These are phyloP conservation scores for Globisporangium solare DNA, from an alignment of 352 stramenopile genomes.

Conservation along the genomic window DNA sequence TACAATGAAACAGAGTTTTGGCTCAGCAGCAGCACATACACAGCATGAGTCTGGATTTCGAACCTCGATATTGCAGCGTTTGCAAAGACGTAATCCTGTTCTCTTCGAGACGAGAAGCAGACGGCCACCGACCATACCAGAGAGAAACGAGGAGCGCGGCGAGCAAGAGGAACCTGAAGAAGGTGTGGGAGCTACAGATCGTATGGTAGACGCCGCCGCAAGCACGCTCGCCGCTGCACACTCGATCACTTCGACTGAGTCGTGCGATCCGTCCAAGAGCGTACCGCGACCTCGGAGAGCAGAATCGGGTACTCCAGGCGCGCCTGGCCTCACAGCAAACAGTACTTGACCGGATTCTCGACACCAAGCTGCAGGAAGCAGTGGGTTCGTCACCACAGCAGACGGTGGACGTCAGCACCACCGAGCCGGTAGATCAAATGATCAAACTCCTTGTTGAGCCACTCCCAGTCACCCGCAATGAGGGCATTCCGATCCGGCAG, in stretches of 20 bases:
- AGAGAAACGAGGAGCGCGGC: slow-evolving; percentile 12
- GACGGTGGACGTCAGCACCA: not conserved
- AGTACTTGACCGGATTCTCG: slow-evolving; percentile 26
- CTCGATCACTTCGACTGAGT: no score
- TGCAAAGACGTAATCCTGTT: slow-evolving; percentile 3
- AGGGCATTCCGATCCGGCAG: not conserved
- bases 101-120: not conserved
- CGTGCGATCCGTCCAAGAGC: no score
- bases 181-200: not conserved
- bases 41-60: slow-evolving; percentile 11
- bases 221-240: not conserved
- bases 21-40: not conserved
- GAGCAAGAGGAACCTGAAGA: slow-evolving; percentile 5
- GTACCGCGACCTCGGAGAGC: slow-evolving; percentile 18
- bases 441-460: slow-evolving; percentile 2
- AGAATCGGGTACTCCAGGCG: slow-evolving; percentile 28
- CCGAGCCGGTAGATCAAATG: not conserved
- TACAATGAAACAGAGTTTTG: not conserved
- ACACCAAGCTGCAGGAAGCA: slow-evolving; percentile 21
- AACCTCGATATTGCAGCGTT: slow-evolving; percentile 15
- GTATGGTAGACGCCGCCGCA: not conserved
- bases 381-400: not conserved
- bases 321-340: slow-evolving; percentile 30
- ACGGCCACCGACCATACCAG: slow-evolving; percentile 5
- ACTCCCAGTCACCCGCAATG: not conserved